Conservation (phyloP, 1,284 basidiomycete genomes). For the Malassezia japonica region DNA sequence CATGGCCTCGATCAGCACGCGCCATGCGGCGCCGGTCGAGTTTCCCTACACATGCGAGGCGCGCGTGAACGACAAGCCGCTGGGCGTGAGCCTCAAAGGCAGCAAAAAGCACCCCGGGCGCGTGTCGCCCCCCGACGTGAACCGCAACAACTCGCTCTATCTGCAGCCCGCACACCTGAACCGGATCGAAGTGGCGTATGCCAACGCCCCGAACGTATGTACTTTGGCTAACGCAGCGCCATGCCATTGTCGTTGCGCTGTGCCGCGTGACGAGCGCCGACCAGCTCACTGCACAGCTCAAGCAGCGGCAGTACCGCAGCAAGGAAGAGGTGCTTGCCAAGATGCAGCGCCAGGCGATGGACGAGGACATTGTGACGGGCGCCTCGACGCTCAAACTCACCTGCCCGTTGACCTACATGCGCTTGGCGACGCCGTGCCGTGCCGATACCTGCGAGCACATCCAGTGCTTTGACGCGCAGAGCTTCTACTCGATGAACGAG, state of each 20-base stretch:
- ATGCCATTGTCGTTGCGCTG: conserved; percentile 28
- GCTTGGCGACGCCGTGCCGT: conserved; percentile 74
- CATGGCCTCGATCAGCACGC: conserved; percentile 18
- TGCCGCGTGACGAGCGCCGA: conserved; percentile 27
- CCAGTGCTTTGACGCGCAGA: conserved; percentile 90
- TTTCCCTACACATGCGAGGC: conserved; percentile 40
- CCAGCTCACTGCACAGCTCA: conserved; percentile 26
- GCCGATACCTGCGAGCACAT: conserved; percentile 76
- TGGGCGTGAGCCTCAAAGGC: conserved; percentile 32
- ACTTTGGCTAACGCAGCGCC: conserved; percentile 2
- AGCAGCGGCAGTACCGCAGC: conserved; percentile 22
- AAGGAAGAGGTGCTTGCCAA: conserved; percentile 31
- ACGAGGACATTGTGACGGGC: conserved; percentile 43
- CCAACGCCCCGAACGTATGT: conserved; percentile 24
- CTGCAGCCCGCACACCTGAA: conserved; percentile 23
- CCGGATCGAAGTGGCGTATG: conserved; percentile 35
- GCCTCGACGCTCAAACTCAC: conserved; percentile 38
- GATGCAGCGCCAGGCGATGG: conserved; percentile 33
- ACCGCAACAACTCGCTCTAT: conserved; percentile 26
- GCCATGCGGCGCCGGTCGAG: conserved; percentile 24
- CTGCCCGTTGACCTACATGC: conserved; percentile 67
- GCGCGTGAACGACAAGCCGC: conserved; percentile 26
- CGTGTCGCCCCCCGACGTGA: conserved; percentile 41
- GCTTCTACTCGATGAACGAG: conserved; percentile 91
- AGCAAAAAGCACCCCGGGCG: conserved; percentile 38